Conservation (phyloP, 192 early-diverging fungal genomes). For the Spinellus fusiger region DNA sequence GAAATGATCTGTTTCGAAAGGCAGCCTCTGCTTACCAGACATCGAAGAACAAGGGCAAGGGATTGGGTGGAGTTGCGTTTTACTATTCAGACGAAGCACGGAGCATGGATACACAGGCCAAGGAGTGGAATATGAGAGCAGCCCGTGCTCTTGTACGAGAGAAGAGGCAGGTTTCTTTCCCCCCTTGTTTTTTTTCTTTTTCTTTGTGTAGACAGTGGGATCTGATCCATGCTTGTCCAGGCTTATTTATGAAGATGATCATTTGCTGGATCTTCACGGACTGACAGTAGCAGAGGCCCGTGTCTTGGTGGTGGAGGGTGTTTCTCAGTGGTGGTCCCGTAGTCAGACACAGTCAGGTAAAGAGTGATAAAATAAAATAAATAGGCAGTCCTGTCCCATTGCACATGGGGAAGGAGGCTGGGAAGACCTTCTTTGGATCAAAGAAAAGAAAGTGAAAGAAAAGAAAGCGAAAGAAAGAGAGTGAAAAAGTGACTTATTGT, state of each 20-base stretch:
- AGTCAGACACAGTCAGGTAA: conserved; percentile 32
- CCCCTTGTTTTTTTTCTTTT: too few species aligned
- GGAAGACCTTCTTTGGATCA: too few species aligned
- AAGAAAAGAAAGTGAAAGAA: too few species aligned
- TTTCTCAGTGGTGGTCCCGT: conserved; percentile 52
- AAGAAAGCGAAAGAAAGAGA: neutral
- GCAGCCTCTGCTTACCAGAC: conserved; percentile 34
- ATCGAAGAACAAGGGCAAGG: conserved; percentile 26
- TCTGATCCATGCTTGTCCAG: conserved; percentile 11
- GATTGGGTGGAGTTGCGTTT: conserved; percentile 42
- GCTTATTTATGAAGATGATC: conserved; percentile 38
- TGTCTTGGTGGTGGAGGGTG: conserved; percentile 50
- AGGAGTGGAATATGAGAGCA: conserved; percentile 49
- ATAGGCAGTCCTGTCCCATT: neutral
- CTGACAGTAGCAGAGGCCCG: conserved; percentile 56
- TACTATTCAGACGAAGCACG: conserved; percentile 48
- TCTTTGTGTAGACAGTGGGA: neutral
- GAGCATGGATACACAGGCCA: conserved; percentile 34
- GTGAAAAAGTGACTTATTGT: neutral
- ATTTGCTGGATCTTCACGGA: conserved; percentile 66
- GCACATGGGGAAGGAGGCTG: too few species aligned
- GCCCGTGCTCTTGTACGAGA: conserved; percentile 42
- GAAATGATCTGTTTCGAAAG: conserved; percentile 46
- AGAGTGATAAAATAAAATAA: neutral
- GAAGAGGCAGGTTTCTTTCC: conserved; percentile 12